Evolutionary conservation across 169 alveolate genomes (phyloP).

Genomic region (Cryptosporidium parvum): DNA sequence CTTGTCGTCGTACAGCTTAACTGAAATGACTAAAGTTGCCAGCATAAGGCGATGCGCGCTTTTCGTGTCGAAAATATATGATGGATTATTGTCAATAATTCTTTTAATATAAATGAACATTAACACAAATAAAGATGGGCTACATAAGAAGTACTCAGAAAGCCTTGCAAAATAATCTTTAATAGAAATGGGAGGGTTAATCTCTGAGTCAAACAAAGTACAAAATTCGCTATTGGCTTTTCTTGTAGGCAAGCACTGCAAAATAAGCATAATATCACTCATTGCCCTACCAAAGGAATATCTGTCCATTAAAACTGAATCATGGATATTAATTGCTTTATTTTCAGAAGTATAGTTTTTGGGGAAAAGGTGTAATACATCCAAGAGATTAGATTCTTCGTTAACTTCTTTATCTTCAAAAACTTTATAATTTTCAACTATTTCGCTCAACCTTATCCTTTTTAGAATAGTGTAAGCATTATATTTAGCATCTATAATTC

Average conservation of each 20-base stretch:
- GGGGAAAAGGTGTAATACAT: not conserved
- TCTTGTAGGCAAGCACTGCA: conserved; percentile 4
- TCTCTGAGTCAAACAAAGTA: conserved; percentile 26
- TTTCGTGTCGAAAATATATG: conserved; percentile 36
- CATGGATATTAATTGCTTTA: conserved; percentile 8
- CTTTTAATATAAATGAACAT: conserved; percentile 62
- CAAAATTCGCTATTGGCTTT: not conserved
- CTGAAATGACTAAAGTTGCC: conserved; percentile 33
- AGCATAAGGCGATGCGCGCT: conserved; percentile 59
- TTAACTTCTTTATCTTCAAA: not conserved
- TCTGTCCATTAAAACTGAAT: conserved; percentile 43
- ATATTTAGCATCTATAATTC: not conserved
- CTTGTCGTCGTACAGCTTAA: conserved; percentile 62
- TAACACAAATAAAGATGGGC: conserved; percentile 58
- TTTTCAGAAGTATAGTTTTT: not conserved
- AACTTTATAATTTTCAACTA: not conserved
- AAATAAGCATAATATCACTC: conserved; percentile 14
- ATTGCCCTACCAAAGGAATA: conserved; percentile 9
- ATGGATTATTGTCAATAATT: conserved; percentile 45
- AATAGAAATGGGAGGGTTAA: conserved; percentile 9
- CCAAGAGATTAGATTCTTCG: not conserved
- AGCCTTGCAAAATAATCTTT: conserved; percentile 47
- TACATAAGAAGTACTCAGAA: conserved; percentile 39
- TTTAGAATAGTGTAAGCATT: not conserved
- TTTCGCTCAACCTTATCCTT: not conserved